Conservation (phyloP, 331 rosid species). For the Ulmus americana region DNA sequence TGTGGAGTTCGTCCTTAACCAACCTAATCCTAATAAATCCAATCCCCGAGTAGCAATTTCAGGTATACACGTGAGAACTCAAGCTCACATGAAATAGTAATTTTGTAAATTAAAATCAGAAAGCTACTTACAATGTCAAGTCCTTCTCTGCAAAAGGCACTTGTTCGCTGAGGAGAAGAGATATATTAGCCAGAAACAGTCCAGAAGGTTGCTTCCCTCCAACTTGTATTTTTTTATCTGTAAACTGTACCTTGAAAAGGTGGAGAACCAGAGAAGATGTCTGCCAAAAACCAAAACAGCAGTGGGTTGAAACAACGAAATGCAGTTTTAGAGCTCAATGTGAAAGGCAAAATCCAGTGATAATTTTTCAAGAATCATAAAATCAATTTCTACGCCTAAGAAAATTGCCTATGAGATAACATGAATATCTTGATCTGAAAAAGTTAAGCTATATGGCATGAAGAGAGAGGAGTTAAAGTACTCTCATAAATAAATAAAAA, state of each 20-base stretch:
- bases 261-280: conserved; percentile 81
- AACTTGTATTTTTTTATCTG: conserved; percentile 60
- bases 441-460: no score
- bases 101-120: conserved; percentile 16
- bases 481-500: no score
- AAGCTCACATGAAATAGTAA: not conserved
- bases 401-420: no score
- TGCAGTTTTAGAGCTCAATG: conserved; percentile 11
- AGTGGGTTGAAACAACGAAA: conserved; percentile 16
- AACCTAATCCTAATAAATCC: not conserved
- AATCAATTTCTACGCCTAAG: not conserved
- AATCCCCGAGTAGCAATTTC: not conserved
- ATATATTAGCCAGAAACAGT: conserved; percentile 61
- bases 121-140: conserved; percentile 63
- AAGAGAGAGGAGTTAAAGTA: no score
- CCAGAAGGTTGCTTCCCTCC: conserved; percentile 93
- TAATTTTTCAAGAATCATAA: not conserved
- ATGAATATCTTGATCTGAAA: no score
- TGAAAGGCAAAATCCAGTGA: conserved; percentile 1
- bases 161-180: conserved; percentile 70
- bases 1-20: not conserved
- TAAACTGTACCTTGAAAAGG: conserved; percentile 75
- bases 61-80: not conserved
- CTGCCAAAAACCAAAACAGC: conserved; percentile 43
- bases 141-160: conserved; percentile 68